Base-by-base conservation (phyloP, 2,329 filamentous ascomycete genomes). In the Claviceps digitariae region DNA sequence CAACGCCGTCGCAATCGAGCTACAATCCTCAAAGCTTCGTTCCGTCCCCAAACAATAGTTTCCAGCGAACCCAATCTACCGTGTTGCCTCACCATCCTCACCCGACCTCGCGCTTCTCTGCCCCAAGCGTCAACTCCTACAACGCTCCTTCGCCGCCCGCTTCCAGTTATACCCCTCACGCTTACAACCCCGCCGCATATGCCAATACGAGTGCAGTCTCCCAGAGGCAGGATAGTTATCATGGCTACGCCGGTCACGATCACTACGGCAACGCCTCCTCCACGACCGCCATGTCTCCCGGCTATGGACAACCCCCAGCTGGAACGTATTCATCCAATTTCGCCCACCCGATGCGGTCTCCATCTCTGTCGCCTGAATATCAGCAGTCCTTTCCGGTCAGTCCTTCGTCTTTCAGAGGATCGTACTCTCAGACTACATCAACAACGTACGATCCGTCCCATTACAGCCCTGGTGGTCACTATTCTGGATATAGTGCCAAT, bases 11-110 rank as follows among this genome's bases (percentile, higher is more conserved):
- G 27, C 71, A 73, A 49, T 61, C 73, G 23, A 67, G 78, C 45
- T 91, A 90, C 68, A 91, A 90, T 63, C 86, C 87, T 1, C 78
- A 85, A 64, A 72, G 75, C 40, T 91, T 81, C 64, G 72, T 70
- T 54, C 66, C 61, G 54, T 57, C 64, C 4, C 59, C 61, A 4
- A 45, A 44, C 17, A 46, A 51, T 49, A 55, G 54, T 50, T 68
- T 65, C 50, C 60, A 61, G 53, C 72, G 77, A 52, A 73, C 77
- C 36, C 76, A 77, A 55, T 78, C 78, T 25, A 72, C 72, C n/a
- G 69, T 69, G 44, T 60, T 77, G 29, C 74, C 76, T 12, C 76
- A 77, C 57, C 75, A 73, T 54, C 73, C 71, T 56, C 71, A 70
- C 57, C 68, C 69, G 27, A 57, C 64, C 12, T 59, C 66, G 48